phyloP scores from a whole-genome alignment of 306 rosid genomes.

The Cicer chorassanicum region DNA sequence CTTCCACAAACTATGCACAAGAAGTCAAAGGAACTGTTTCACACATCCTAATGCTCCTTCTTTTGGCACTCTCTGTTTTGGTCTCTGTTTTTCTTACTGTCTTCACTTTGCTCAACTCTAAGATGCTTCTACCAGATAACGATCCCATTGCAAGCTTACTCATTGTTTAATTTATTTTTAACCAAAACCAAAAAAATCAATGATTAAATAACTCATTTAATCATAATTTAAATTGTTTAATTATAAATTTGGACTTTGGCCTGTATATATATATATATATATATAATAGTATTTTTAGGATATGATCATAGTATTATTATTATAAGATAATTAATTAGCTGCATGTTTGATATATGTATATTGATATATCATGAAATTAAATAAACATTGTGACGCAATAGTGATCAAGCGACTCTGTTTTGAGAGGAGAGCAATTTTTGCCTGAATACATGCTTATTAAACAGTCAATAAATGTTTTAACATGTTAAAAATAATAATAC shows the following conservation, averaged over 20 bases:
- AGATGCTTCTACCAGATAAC: constrained; percentile 57
- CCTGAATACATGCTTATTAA: not conserved
- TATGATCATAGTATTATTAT: too few relatives aligned
- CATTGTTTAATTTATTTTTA: constrained; percentile 11
- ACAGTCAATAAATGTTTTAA: too few relatives aligned
- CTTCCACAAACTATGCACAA: constrained; percentile 56
- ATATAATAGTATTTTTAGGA: too few relatives aligned
- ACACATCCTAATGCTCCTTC: constrained; percentile 46
- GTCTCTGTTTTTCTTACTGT: constrained; percentile 44
- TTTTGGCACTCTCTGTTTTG: constrained; percentile 49
- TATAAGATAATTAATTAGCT: not conserved
- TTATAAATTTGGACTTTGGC: not conserved
- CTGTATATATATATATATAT: too few relatives aligned
- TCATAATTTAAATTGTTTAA: not conserved
- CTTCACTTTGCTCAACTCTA: constrained; percentile 53
- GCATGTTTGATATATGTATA: not conserved
- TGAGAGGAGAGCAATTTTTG: not conserved
- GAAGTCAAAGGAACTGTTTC: constrained; percentile 54
- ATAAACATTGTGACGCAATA: too few relatives aligned
- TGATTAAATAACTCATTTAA: constrained; percentile 7
- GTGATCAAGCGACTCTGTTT: not conserved
- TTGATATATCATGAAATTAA: too few relatives aligned
- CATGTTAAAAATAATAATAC: too few relatives aligned
- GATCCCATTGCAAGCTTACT: constrained; percentile 50
- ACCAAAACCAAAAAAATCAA: not conserved